These are phyloP conservation scores for Fagus sylvatica DNA, from an alignment of 306 rosid genomes.

Conservation along the genomic window DNA sequence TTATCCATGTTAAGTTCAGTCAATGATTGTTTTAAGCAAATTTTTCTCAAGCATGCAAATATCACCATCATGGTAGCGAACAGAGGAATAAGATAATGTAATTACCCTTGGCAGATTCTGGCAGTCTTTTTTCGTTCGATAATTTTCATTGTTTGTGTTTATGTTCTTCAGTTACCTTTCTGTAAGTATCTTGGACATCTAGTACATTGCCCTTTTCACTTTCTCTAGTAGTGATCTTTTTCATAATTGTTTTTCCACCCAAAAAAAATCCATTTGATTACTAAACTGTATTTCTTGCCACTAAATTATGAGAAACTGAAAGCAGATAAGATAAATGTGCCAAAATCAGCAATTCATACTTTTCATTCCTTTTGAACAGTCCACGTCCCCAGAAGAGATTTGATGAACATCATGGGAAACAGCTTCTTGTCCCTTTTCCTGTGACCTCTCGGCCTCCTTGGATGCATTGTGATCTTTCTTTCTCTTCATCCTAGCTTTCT, in stretches of 20 bases:
- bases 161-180: neutral
- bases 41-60: neutral
- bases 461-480: slow-evolving; percentile 23
- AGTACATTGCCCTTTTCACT: neutral
- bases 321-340: slow-evolving; percentile 10
- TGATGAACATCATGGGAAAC: slow-evolving; percentile 34
- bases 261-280: neutral
- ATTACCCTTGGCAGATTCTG: neutral
- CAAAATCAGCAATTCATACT: slow-evolving; percentile 36
- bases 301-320: neutral
- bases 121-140: neutral
- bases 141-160: neutral
- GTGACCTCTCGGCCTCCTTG: slow-evolving; percentile 29
- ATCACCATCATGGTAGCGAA: neutral
- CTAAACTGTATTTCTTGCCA: neutral
- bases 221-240: neutral
- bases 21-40: neutral
- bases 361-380: slow-evolving; percentile 52
- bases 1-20: neutral
- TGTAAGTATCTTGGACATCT: neutral
- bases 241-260: neutral
- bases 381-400: slow-evolving; percentile 47
- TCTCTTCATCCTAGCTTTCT: slow-evolving; percentile 51
- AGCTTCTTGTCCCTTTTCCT: slow-evolving; percentile 27
- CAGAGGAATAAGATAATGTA: neutral